Evolutionary conservation across 1,139 yeast species (phyloP).

Genomic region (Hyphopichia pseudoburtonii): DNA sequence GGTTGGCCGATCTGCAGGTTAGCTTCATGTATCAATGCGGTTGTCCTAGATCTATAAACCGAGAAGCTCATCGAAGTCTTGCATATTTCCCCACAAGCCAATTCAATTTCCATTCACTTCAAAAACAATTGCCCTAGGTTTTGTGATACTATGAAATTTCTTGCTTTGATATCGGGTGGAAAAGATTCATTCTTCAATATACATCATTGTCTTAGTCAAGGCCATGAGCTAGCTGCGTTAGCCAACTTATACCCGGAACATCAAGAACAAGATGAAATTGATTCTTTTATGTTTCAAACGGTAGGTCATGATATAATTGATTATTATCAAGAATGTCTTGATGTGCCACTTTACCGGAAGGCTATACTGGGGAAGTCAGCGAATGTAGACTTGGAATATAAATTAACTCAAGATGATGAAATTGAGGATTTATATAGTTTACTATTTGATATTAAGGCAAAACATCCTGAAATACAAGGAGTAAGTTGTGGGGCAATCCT

Average conservation of each 20-base stretch:
- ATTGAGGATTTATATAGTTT: slow-evolving; percentile 74
- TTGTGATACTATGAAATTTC: slow-evolving; percentile 78
- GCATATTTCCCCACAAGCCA: too few species aligned
- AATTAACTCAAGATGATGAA: slow-evolving; percentile 68
- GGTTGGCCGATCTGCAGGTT: too few species aligned
- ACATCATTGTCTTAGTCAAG: slow-evolving; percentile 75
- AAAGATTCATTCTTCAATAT: slow-evolving; percentile 93
- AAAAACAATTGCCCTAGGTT: too few species aligned
- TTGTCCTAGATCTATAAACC: too few species aligned
- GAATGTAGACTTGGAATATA: slow-evolving; percentile 69
- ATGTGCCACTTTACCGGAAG: slow-evolving; percentile 77
- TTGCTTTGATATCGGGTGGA: slow-evolving; percentile 92
- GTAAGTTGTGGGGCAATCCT: slow-evolving; percentile 95
- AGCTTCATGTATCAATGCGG: too few species aligned
- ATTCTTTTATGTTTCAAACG: slow-evolving; percentile 96
- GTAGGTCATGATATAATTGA: slow-evolving; percentile 88
- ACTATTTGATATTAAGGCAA: slow-evolving; percentile 41
- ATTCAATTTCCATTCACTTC: too few species aligned
- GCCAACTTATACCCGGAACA: slow-evolving; percentile 77
- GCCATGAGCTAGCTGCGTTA: slow-evolving; percentile 80
- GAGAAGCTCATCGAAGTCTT: too few species aligned
- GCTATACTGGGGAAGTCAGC: slow-evolving; percentile 62
- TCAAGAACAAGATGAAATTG: slow-evolving; percentile 59
- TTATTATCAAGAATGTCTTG: slow-evolving; percentile 66
- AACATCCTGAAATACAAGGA: slow-evolving; percentile 75